phyloP scores from a whole-genome alignment of 2,329 filamentous ascomycete genomes.

The Dendryphion nanum region DNA sequence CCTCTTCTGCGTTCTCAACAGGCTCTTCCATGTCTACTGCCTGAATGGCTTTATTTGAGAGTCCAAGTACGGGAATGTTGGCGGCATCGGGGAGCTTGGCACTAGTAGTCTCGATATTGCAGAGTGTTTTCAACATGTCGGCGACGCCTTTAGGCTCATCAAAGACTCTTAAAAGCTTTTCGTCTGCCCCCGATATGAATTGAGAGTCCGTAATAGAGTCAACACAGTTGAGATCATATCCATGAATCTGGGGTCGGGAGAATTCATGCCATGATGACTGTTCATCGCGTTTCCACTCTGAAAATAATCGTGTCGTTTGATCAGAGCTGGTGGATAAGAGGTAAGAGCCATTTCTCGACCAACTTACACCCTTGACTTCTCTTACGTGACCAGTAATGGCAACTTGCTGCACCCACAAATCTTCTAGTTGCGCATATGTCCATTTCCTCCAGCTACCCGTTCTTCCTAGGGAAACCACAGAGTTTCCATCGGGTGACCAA shows the following conservation, averaged over 20 bases:
- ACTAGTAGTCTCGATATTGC: constrained; percentile 51
- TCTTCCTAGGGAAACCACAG: constrained; percentile 78
- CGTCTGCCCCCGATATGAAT: constrained; percentile 93
- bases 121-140: constrained; percentile 66
- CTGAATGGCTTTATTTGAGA: constrained; percentile 88
- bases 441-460: constrained; percentile 94
- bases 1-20: constrained; percentile 42
- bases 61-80: constrained; percentile 88
- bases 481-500: constrained; percentile 76
- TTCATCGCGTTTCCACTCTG: constrained; percentile 65
- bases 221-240: constrained; percentile 96
- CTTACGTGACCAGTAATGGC: constrained; percentile 82
- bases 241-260: constrained; percentile 92
- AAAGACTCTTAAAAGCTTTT: constrained; percentile 97
- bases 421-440: constrained; percentile 60
- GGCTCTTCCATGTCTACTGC: constrained; percentile 45
- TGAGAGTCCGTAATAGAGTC: constrained; percentile 69
- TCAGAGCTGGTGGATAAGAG: constrained; percentile 86
- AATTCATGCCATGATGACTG: constrained; percentile 85
- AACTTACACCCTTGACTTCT: constrained; percentile 77
- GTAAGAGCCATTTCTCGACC: constrained; percentile 80
- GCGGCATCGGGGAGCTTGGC: constrained; percentile 73
- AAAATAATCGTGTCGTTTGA: constrained; percentile 87
- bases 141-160: constrained; percentile 83
- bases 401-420: constrained; percentile 73